Percentiles rank a stretch among this genome's conserved stretches.
phyloP scores from a whole-genome alignment of 305 asterid genomes.

The Fraxinus ornus region DNA sequence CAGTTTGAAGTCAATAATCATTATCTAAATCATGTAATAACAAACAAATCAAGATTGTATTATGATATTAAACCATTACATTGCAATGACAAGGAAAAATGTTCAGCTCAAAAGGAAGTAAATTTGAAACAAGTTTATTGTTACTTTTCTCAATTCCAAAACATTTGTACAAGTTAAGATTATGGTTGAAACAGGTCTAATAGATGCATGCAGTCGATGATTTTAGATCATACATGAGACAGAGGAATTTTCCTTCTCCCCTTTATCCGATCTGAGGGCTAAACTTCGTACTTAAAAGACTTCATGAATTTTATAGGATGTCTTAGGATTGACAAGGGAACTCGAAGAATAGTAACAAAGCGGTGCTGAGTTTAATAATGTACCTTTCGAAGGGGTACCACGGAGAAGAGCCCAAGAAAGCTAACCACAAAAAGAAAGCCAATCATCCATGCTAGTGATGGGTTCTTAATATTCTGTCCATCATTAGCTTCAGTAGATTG shows the following conservation, averaged over 20 bases:
- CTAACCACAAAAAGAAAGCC: constrained; percentile 92
- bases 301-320: neutral
- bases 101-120: neutral
- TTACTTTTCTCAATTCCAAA: neutral
- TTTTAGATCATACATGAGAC: neutral
- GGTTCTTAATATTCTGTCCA: constrained; percentile 59
- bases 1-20: constrained; percentile 84
- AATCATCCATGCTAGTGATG: constrained; percentile 70
- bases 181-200: neutral
- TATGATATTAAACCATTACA: neutral
- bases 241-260: neutral
- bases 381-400: constrained; percentile 93
- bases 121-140: neutral
- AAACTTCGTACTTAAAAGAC: neutral
- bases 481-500: constrained; percentile 61
- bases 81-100: neutral
- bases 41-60: neutral
- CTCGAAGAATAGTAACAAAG: neutral
- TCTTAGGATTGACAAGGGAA: neutral
- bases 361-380: neutral
- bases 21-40: constrained; percentile 51
- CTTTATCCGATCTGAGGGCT: neutral
- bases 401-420: constrained; percentile 93
- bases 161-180: neutral
- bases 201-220: neutral